Conservation (phyloP, 2,329 filamentous ascomycete genomes). For the Plectosphaerella sp. region DNA sequence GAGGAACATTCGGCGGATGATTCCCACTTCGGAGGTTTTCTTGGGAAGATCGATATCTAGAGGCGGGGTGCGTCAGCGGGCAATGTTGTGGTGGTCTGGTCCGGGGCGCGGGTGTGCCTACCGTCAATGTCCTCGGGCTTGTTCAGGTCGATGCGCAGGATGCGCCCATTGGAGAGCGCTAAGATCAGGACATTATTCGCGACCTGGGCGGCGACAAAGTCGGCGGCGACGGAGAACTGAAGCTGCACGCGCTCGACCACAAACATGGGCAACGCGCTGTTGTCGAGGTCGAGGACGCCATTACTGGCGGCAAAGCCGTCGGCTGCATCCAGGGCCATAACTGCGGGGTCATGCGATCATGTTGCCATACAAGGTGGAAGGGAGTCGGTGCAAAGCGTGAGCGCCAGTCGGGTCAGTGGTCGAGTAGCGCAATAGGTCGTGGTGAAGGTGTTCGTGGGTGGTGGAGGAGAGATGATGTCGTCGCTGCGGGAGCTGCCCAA, state of each 20-base stretch:
- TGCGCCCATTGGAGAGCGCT: conserved; percentile 85
- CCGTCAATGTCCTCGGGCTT: conserved; percentile 93
- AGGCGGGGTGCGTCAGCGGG: not conserved
- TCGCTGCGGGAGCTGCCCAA: too few species aligned
- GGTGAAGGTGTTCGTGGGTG: too few species aligned
- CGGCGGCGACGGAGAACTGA: conserved; percentile 88
- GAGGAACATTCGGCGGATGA: conserved; percentile 94
- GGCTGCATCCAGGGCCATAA: conserved; percentile 66
- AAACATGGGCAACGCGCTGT: conserved; percentile 80
- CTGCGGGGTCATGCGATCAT: not conserved
- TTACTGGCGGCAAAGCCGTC: conserved; percentile 68
- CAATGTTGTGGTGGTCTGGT: not conserved
- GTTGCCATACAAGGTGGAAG: not conserved
- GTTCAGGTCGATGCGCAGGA: conserved; percentile 90
- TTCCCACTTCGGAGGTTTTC: conserved; percentile 82
- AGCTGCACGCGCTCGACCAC: conserved; percentile 89
- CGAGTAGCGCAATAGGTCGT: too few species aligned
- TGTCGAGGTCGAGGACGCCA: conserved; percentile 48
- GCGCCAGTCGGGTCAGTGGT: too few species aligned
- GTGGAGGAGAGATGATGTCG: too few species aligned
- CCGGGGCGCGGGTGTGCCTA: conserved; percentile 27
- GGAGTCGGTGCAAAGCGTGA: too few species aligned
- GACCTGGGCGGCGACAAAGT: conserved; percentile 94
- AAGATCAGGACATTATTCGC: conserved; percentile 95
- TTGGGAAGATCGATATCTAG: conserved; percentile 95